Base-by-base conservation (phyloP, 78 protist genomes). In the Anaeramoeba flamelloides region DNA sequence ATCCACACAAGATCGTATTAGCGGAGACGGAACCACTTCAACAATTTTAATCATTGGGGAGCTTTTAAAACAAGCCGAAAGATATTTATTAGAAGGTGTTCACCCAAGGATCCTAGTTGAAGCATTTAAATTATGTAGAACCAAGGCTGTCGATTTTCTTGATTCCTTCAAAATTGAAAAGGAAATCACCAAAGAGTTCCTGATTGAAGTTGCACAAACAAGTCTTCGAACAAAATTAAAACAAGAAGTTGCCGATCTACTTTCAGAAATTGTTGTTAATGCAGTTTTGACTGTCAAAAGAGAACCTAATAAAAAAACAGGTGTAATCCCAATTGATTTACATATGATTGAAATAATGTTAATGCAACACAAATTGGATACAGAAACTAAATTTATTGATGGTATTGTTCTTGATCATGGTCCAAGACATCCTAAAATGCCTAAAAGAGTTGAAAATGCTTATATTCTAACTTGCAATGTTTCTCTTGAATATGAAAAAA, bases 321-420 rank as follows among this genome's bases (percentile, higher is more conserved):
- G n/a, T n/a, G 84, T 79, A n/a, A n/a, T n/a, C n/a, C 89, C 89
- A 39, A 77, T 94, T 36, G 99, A 98, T 83, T 88, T 98, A 30
- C 90, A 85, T 93, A 97, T 98, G 99, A 95, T 95, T 30, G 98
- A 97, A 85, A 91, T 89, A 34, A 95, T 96, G 99, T 82, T 83
- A 39, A 98, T 98, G 99, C 84, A 81, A 77, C 99, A 96, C 90
- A 81, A 87, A 80, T 79, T 41, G n/a, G 53, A 31, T 30, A 38
- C 17, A 38, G 84, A 85, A 1, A 79, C 87, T n/a, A 2, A 32
- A 1, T 87, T 96, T 12, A 84, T 96, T 80, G 31, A 83, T 64
- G 99, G 99, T 41, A 87, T 97, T 1, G 99, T 98, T 22, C 82
- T 98, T 2, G 99, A 98, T 81, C 99, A 98, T 85, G 99, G 99